Conservation (phyloP, 2,329 filamentous ascomycete genomes). For the Aquanectria penicillioides region DNA sequence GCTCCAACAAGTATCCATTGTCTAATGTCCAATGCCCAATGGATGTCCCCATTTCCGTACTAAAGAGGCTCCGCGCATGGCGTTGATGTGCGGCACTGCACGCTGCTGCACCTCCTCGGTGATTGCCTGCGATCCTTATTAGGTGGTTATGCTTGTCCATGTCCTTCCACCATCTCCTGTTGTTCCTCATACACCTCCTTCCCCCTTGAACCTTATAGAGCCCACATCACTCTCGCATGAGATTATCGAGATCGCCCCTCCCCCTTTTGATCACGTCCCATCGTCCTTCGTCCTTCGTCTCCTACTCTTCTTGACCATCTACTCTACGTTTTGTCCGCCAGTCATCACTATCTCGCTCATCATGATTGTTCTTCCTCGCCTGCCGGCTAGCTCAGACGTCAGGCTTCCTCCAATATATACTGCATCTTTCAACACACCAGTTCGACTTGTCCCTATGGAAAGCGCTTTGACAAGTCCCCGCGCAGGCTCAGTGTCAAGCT, state of each 20-base stretch:
- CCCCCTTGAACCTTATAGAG: conserved; percentile 37
- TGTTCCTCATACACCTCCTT: too few species aligned
- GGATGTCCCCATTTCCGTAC: neutral
- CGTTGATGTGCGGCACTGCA: conserved; percentile 4
- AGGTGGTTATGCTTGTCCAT: neutral
- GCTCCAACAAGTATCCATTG: neutral
- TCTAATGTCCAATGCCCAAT: conserved; percentile 23
- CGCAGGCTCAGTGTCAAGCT: too few species aligned
- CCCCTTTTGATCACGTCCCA: conserved; percentile 12
- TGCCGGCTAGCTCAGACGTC: conserved; percentile 30
- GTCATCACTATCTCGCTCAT: conserved; percentile 5
- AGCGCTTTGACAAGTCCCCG: too few species aligned
- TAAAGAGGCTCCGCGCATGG: conserved; percentile 18
- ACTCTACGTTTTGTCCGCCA: neutral
- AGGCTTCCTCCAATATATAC: conserved; percentile 26
- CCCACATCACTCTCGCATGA: conserved; percentile 35
- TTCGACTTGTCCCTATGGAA: conserved; percentile 18
- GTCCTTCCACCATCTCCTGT: conserved; percentile 12
- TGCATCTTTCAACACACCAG: conserved; percentile 17
- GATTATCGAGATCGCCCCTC: conserved; percentile 38
- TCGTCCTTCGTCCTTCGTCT: neutral
- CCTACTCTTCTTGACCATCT: neutral
- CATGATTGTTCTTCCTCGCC: conserved; percentile 45
- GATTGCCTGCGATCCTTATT: neutral
- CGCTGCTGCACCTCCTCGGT: conserved; percentile 17